A percentile compares a stretch with the other conserved stretches of the same genome.
Evolutionary conservation across 2,329 filamentous ascomycete species (phyloP).

Genomic region (Botrytis sinoallii): DNA sequence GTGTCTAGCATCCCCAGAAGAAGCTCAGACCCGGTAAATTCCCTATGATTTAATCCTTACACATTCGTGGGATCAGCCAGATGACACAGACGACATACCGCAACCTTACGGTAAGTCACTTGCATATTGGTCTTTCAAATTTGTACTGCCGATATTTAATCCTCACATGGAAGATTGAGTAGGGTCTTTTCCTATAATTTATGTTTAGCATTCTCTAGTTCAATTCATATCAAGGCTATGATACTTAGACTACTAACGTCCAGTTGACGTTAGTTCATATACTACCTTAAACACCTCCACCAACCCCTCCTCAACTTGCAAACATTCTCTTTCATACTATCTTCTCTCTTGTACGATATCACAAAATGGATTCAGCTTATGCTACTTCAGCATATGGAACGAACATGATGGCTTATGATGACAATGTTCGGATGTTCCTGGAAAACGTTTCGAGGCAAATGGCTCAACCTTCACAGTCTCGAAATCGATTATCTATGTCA

Average conservation of each 20-base stretch:
- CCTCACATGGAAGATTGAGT: slow-evolving; percentile 27
- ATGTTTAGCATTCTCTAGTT: slow-evolving; percentile 26
- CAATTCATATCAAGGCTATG: slow-evolving; percentile 26
- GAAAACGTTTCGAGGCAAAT: slow-evolving; percentile 54
- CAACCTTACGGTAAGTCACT: slow-evolving; percentile 35
- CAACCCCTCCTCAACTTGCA: slow-evolving; percentile 13
- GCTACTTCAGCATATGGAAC: slow-evolving; percentile 24
- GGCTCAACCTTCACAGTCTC: slow-evolving; percentile 45
- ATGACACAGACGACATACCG: slow-evolving; percentile 39
- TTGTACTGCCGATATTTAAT: slow-evolving; percentile 37
- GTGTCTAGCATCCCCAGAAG: slow-evolving; percentile 33
- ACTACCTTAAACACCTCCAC: slow-evolving; percentile 13
- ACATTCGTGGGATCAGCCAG: slow-evolving; percentile 34
- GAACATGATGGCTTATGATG: slow-evolving; percentile 35
- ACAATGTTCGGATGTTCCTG: slow-evolving; percentile 44
- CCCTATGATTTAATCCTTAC: slow-evolving; percentile 23
- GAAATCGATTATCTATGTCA: slow-evolving; percentile 47
- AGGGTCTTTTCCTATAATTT: slow-evolving; percentile 29
- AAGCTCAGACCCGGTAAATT: slow-evolving; percentile 36
- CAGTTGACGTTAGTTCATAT: slow-evolving; percentile 19
- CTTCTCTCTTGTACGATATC: slow-evolving; percentile 12
- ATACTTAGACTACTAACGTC: slow-evolving; percentile 25
- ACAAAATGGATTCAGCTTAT: slow-evolving; percentile 33
- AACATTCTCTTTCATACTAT: slow-evolving; percentile 3
- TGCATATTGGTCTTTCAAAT: slow-evolving; percentile 36